Percentiles rank a stretch among this genome's conserved stretches.
Evolutionary conservation across 306 rosid genomes (phyloP).

Genomic region (Prunus mume): DNA sequence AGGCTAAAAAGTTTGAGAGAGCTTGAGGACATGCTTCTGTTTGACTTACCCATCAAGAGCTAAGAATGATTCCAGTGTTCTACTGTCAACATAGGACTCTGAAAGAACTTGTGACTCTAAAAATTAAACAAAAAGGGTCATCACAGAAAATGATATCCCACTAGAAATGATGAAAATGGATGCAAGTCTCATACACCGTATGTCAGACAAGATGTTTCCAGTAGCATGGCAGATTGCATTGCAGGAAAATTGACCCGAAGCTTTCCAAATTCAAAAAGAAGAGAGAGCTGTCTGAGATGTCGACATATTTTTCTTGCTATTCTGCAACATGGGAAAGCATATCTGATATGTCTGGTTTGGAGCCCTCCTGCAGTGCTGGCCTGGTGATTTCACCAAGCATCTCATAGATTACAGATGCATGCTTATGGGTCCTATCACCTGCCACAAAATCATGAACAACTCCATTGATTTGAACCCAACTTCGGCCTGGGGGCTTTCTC

Average conservation of each 20-base stretch:
- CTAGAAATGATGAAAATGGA: neutral
- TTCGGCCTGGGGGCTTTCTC: slow-evolving; percentile 67
- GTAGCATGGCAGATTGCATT: neutral
- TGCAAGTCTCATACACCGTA: neutral
- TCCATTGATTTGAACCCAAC: slow-evolving; percentile 65
- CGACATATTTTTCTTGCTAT: neutral
- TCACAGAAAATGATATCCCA: too few species aligned
- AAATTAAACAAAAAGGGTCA: too few species aligned
- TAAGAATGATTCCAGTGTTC: neutral
- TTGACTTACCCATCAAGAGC: neutral
- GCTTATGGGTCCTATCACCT: slow-evolving; percentile 55
- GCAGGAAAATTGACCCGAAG: neutral
- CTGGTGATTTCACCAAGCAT: slow-evolving; percentile 41
- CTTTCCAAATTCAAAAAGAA: neutral
- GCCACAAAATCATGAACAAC: slow-evolving; percentile 54
- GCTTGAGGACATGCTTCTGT: neutral
- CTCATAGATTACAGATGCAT: slow-evolving; percentile 44
- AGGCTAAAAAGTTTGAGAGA: neutral
- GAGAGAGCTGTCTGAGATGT: neutral
- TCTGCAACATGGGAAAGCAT: slow-evolving; percentile 3
- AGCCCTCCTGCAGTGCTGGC: slow-evolving; percentile 38
- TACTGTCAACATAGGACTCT: neutral
- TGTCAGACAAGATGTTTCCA: neutral
- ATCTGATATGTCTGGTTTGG: slow-evolving; percentile 27
- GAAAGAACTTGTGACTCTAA: neutral